Evolutionary conservation across 2,329 filamentous ascomycete species (phyloP), one percentile per base, ranked within the genome.

Genomic region (Colletotrichum filicis): DNA sequence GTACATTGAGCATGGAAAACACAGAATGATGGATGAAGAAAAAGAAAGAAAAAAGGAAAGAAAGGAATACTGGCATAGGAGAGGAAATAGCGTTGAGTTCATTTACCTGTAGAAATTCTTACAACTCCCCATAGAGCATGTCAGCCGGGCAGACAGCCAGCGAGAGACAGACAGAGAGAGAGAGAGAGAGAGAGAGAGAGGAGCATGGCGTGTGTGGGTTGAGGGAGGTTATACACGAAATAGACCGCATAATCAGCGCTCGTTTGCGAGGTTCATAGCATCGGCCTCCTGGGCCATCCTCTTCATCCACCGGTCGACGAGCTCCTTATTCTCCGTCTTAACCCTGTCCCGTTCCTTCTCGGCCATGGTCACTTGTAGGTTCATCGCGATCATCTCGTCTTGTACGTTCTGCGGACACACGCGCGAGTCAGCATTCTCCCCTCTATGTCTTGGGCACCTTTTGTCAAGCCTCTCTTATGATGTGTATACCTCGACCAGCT

Each of bases 261-360:
- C 89, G 79, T 90, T 91, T 73, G 88, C 87, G 63, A 86, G 82
- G 79, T 98, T 98, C 92, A 98, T 95, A 75, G 90, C 92, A 68
- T 97, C 94, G 12, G 94, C 96, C 84, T 98, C 95, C 79, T 92
- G 89, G 4, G 92, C 93, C 89, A 97, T 97, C 75, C 93, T 88
- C 79, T 91, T 91, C 93, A 98, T 95, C 95, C 95, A 98, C 67
- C 97, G 89, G 80, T 95, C 93, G 66, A 98, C 92, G 68, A 99
- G 87, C 76, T 98, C 94, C 79, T 94, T 92, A 80, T 98, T 98
- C 81, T 98, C 97, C 72, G 87, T 88, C 79, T 92, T 90, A 75
- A 97, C 85, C 82, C 91, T 92, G 79, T 92, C 91, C 32, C 89
- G 87, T 79, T 91, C 91, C 80, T 95, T 90, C 81, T 97, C 95